Percentiles rank a stretch among this genome's conserved stretches.
phyloP scores from a whole-genome alignment of 2,329 filamentous ascomycete genomes.

The Fusarium goolgardi region DNA sequence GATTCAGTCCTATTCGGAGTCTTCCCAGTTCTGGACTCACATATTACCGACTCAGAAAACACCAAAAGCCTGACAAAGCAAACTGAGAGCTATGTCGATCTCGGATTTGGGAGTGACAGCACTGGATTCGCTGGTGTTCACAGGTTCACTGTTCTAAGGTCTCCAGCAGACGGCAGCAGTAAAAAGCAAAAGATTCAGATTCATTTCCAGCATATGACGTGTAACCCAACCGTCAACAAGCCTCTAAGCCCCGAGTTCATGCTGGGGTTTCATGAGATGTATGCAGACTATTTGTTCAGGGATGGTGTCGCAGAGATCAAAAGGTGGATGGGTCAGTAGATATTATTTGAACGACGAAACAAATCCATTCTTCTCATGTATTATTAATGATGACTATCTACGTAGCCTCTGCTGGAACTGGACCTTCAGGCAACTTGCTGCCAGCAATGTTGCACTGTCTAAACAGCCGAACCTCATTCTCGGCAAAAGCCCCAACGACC shows the following conservation, averaged over 20 bases:
- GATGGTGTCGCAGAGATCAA: constrained; percentile 44
- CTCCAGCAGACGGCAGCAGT: background rate
- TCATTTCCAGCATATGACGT: constrained; percentile 41
- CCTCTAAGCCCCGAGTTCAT: constrained; percentile 23
- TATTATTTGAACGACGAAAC: background rate
- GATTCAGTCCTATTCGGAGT: constrained; percentile 44
- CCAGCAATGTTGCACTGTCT: constrained; percentile 84
- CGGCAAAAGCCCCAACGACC: constrained; percentile 78
- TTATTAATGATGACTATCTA: background rate
- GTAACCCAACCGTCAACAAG: constrained; percentile 45
- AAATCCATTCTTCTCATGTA: constrained; percentile 3
- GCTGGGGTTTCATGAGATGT: constrained; percentile 42
- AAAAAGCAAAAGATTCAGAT: constrained; percentile 29
- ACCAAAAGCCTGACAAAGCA: background rate
- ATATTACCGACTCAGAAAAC: background rate
- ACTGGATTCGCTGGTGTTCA: constrained; percentile 47
- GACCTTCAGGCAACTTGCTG: constrained; percentile 66
- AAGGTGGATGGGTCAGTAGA: constrained; percentile 18
- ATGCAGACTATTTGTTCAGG: constrained; percentile 45
- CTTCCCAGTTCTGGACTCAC: constrained; percentile 45
- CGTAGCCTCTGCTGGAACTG: constrained; percentile 37
- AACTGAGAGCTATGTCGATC: constrained; percentile 47
- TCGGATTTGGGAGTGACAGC: constrained; percentile 47
- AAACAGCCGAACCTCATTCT: constrained; percentile 80
- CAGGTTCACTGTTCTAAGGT: constrained; percentile 45